Percentiles rank a stretch among this genome's conserved stretches.
Evolutionary conservation across 2,329 filamentous ascomycete genomes (phyloP).

Genomic region (Parastagonospora nodorum): DNA sequence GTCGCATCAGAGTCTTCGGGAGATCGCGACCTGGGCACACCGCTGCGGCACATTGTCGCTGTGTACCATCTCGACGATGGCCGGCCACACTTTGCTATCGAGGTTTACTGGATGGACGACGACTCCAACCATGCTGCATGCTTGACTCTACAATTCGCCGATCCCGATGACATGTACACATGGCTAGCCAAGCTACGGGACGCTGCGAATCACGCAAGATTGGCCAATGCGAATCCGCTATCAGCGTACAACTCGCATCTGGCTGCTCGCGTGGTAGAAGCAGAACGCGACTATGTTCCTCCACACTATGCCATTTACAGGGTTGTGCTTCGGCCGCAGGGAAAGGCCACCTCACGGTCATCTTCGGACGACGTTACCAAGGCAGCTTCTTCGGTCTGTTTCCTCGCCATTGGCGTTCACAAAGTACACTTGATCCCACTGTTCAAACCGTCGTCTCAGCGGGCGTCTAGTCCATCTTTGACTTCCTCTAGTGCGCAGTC

Average conservation of each 20-base stretch:
- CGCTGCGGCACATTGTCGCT: slow-evolving; percentile 69
- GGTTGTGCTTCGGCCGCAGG: slow-evolving; percentile 66
- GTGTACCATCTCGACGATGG: slow-evolving; percentile 71
- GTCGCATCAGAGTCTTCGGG: slow-evolving; percentile 54
- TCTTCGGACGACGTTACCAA: slow-evolving; percentile 72
- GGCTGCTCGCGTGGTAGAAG: slow-evolving; percentile 65
- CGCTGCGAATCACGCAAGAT: slow-evolving; percentile 61
- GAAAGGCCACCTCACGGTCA: slow-evolving; percentile 60
- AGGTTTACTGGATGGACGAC: slow-evolving; percentile 71
- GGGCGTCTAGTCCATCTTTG: slow-evolving; percentile 60
- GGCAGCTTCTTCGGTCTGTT: slow-evolving; percentile 67
- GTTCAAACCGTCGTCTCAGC: slow-evolving; percentile 60
- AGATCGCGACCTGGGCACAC: slow-evolving; percentile 62
- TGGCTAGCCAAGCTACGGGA: slow-evolving; percentile 68
- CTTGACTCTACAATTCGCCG: slow-evolving; percentile 67
- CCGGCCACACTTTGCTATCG: slow-evolving; percentile 68
- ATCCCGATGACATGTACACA: slow-evolving; percentile 66
- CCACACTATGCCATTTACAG: slow-evolving; percentile 71
- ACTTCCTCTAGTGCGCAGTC: slow-evolving; percentile 56
- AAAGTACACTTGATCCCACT: slow-evolving; percentile 72
- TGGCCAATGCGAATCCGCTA: slow-evolving; percentile 58
- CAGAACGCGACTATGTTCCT: slow-evolving; percentile 71
- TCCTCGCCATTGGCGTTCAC: slow-evolving; percentile 71
- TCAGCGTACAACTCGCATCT: slow-evolving; percentile 66
- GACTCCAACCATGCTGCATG: slow-evolving; percentile 64